These are phyloP conservation scores for Nakazawaea ernobii DNA, from an alignment of 805 yeast species.

Conservation along the genomic window DNA sequence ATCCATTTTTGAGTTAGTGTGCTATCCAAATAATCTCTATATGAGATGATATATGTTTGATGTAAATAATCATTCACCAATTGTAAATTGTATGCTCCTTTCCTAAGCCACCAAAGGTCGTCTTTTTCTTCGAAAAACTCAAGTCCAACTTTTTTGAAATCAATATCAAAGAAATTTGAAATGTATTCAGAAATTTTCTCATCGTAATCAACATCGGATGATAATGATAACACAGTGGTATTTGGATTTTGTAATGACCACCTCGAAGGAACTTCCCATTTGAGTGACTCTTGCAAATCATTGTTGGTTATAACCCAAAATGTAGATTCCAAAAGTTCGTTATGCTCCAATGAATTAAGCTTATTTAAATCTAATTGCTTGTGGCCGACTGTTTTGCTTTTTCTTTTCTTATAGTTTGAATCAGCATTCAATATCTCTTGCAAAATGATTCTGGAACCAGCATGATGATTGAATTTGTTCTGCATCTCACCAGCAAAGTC, in stretches of 20 bases:
- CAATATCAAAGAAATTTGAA: constrained; percentile 7
- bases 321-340: constrained; percentile 6
- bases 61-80: constrained; percentile 5
- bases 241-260: constrained; percentile 12
- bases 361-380: constrained; percentile 2
- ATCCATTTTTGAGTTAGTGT: constrained; percentile 12
- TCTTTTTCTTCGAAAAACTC: constrained; percentile 6
- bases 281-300: constrained; percentile 10
- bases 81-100: constrained; percentile 8
- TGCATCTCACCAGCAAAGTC: constrained; percentile 10
- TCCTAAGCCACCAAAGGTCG: constrained; percentile 13
- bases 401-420: background rate
- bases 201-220: background rate
- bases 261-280: constrained; percentile 8
- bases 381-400: background rate
- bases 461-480: constrained; percentile 8
- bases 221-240: constrained; percentile 8
- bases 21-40: constrained; percentile 2
- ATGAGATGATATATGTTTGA: constrained; percentile 9
- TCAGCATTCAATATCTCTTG: constrained; percentile 10
- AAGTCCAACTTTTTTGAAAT: constrained; percentile 1
- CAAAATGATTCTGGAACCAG: constrained; percentile 13
- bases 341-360: constrained; percentile 5
- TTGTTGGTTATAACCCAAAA: constrained; percentile 12
- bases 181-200: constrained; percentile 8